phyloP scores from a whole-genome alignment of 306 rosid genomes.

The Cucumis cinereus region DNA sequence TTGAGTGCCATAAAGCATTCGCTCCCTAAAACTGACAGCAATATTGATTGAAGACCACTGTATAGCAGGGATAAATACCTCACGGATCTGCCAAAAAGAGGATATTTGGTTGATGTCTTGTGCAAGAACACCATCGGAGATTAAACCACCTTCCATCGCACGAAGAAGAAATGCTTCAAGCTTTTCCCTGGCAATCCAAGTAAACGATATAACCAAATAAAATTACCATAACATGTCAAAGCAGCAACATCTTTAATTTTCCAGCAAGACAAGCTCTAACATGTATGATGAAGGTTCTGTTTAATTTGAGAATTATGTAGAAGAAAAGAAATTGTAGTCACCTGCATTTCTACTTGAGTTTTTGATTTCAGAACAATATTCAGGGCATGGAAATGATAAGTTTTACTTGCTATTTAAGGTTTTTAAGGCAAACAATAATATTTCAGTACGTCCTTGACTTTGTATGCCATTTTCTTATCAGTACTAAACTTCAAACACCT shows the following conservation, averaged over 20 bases:
- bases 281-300: neutral
- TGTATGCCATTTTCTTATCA: neutral
- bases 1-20: neutral
- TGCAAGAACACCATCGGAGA: constrained; percentile 82
- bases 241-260: neutral
- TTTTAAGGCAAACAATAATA: neutral
- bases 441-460: neutral
- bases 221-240: neutral
- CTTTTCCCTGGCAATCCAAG: constrained; percentile 58
- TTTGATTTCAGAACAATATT: neutral
- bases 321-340: neutral
- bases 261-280: neutral
- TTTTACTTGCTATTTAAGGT: neutral
- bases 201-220: neutral
- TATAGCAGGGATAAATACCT: constrained; percentile 36
- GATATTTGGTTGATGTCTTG: constrained; percentile 95
- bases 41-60: constrained; percentile 3
- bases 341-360: neutral
- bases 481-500: constrained; percentile 3
- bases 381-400: neutral
- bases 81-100: constrained; percentile 82
- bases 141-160: constrained; percentile 72
- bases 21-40: constrained; percentile 11
- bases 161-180: constrained; percentile 86
- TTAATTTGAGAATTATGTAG: neutral